These are phyloP conservation scores for Boletus rubropictus DNA, from an alignment of 768 basidiomycete species.

Conservation along the genomic window DNA sequence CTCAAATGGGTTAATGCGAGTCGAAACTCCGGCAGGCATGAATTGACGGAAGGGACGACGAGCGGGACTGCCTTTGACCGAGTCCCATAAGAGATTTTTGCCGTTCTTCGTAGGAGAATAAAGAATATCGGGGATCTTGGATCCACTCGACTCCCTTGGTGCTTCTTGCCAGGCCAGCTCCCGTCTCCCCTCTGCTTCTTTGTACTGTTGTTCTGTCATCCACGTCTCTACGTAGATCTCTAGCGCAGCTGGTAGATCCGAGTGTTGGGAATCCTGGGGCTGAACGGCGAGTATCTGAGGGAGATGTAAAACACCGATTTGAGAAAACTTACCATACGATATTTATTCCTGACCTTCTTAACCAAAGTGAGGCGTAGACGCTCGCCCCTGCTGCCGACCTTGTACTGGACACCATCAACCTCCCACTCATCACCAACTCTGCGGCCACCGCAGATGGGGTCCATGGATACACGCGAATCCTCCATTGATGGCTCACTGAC, in stretches of 20 bases:
- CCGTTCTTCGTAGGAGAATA: conserved; percentile 41
- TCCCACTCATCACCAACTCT: conserved; percentile 76
- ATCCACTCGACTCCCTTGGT: conserved; percentile 37
- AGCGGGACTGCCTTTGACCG: conserved; percentile 41
- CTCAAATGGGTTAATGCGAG: conserved; percentile 49
- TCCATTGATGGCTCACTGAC: conserved; percentile 46
- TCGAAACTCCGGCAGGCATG: conserved; percentile 37
- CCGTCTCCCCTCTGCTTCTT: conserved; percentile 53
- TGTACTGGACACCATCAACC: conserved; percentile 61
- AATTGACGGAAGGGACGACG: conserved; percentile 45
- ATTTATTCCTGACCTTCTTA: conserved; percentile 64
- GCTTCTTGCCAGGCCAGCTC: conserved; percentile 69
- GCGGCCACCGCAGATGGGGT: conserved; percentile 49
- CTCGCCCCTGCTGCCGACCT: conserved; percentile 65
- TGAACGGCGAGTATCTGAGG: conserved; percentile 27
- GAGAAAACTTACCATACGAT: conserved; percentile 59
- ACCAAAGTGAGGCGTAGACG: conserved; percentile 64
- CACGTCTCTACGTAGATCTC: conserved; percentile 75
- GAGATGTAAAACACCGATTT: neutral
- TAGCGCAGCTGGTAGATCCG: conserved; percentile 61
- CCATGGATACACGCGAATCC: conserved; percentile 42
- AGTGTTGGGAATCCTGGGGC: conserved; percentile 76
- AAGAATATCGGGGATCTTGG: conserved; percentile 37
- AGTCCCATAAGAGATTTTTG: conserved; percentile 68
- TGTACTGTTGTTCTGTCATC: conserved; percentile 72